Conservation (phyloP, 2,329 filamentous ascomycete genomes). For the Exserohilum turcica region DNA sequence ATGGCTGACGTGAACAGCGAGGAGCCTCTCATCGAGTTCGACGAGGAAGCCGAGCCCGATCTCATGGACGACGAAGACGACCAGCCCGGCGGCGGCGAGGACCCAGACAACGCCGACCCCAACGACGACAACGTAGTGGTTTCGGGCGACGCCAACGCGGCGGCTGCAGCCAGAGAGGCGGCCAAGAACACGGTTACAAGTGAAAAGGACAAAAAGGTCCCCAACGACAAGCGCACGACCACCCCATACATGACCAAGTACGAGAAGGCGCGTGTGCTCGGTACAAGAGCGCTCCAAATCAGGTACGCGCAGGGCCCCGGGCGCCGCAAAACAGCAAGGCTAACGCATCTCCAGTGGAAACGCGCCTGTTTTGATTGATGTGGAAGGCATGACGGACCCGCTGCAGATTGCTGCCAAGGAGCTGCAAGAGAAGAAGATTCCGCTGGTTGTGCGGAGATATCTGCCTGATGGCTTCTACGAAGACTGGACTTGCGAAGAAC, state of each 20-base stretch:
- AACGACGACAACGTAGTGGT: slow-evolving; percentile 52
- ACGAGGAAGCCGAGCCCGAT: slow-evolving; percentile 64
- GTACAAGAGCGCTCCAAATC: slow-evolving; percentile 92
- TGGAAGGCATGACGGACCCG: slow-evolving; percentile 97
- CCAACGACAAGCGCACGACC: slow-evolving; percentile 83
- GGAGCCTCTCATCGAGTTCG: slow-evolving; percentile 56
- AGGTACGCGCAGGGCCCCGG: slow-evolving; percentile 63
- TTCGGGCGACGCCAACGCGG: slow-evolving; percentile 59
- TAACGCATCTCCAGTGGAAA: slow-evolving; percentile 73
- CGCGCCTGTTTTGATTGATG: slow-evolving; percentile 91
- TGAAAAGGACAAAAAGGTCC: slow-evolving; percentile 80
- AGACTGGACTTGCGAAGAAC: slow-evolving; percentile 98
- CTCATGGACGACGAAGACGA: slow-evolving; percentile 70
- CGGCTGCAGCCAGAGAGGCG: slow-evolving; percentile 48
- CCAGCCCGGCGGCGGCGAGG: slow-evolving; percentile 46
- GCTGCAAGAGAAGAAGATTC: slow-evolving; percentile 97
- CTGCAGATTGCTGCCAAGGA: slow-evolving; percentile 98
- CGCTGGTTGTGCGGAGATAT: slow-evolving; percentile 91
- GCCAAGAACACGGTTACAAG: slow-evolving; percentile 62
- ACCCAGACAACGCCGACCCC: slow-evolving; percentile 41
- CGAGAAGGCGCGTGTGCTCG: slow-evolving; percentile 89
- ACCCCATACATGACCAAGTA: slow-evolving; percentile 99
- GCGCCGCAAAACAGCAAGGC: not conserved
- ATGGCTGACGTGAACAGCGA: slow-evolving; percentile 36
- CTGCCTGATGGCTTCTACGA: slow-evolving; percentile 98